Evolutionary conservation across 1,139 yeast species (phyloP).

Genomic region (Lipomyces yarrowii): DNA sequence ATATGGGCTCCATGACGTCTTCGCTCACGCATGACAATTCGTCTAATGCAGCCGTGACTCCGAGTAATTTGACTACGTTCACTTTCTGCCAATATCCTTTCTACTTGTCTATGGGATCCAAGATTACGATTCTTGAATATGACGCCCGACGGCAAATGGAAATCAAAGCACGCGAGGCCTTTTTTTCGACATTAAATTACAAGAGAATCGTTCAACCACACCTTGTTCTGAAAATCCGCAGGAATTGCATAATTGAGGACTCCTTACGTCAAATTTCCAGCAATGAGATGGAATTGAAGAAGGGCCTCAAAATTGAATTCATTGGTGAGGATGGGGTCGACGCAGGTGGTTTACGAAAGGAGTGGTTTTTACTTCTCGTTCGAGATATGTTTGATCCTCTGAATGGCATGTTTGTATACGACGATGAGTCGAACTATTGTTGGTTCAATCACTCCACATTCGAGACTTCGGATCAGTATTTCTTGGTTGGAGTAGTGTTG

Average conservation of each 20-base stretch:
- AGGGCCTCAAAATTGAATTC: conserved; percentile 76
- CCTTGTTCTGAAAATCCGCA: conserved; percentile 66
- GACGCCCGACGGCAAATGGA: conserved; percentile 86
- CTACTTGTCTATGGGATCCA: conserved; percentile 76
- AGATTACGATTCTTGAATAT: conserved; percentile 76
- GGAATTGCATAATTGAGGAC: conserved; percentile 70
- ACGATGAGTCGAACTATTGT: conserved; percentile 67
- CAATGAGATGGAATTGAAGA: conserved; percentile 66
- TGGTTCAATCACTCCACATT: conserved; percentile 61
- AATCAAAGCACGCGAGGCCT: conserved; percentile 86
- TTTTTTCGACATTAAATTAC: conserved; percentile 69
- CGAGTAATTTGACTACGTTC: conserved; percentile 14
- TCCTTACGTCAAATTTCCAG: conserved; percentile 58
- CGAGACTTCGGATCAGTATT: conserved; percentile 54
- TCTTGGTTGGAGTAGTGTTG: conserved; percentile 77
- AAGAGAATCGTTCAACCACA: conserved; percentile 65
- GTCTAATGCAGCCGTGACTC: background rate
- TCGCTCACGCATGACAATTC: background rate
- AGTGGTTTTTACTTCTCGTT: conserved; percentile 82
- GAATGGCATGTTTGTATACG: conserved; percentile 57
- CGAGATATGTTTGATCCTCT: conserved; percentile 67
- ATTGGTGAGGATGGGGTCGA: conserved; percentile 88
- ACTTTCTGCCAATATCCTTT: conserved; percentile 81
- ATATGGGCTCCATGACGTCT: background rate
- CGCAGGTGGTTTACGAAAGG: conserved; percentile 91